Percentiles rank a stretch among this genome's conserved stretches.
Conservation (phyloP, 2,329 filamentous ascomycete genomes). For the Exophiala phaeomuriformis region DNA sequence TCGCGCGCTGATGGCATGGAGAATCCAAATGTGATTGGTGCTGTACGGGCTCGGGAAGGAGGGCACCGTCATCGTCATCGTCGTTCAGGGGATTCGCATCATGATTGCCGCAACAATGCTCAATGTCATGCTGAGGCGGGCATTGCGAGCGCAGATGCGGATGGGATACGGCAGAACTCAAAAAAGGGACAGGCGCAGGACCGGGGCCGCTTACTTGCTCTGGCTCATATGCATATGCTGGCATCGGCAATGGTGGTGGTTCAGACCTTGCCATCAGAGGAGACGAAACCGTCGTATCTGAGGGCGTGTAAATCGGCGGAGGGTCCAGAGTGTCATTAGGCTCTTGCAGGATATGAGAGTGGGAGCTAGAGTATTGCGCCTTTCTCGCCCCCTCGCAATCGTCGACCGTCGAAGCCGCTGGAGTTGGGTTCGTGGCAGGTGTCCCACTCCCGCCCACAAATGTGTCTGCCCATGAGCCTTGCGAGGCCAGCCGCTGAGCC, state of each 20-base stretch:
- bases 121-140: slow-evolving; percentile 7
- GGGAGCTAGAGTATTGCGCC: slow-evolving; percentile 3
- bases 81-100: slow-evolving; percentile 6
- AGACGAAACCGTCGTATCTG: slow-evolving; percentile 12
- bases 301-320: slow-evolving; percentile 22
- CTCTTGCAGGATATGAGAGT: slow-evolving; percentile 7
- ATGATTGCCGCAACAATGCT: background rate
- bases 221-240: background rate
- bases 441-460: slow-evolving; percentile 19
- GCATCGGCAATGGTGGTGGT: background rate
- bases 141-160: background rate
- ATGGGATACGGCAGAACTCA: background rate
- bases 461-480: slow-evolving; percentile 22
- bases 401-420: slow-evolving; percentile 16
- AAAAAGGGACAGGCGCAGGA: slow-evolving; percentile 6
- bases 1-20: background rate
- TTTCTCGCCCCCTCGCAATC: slow-evolving; percentile 8
- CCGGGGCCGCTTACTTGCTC: slow-evolving; percentile 21
- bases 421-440: slow-evolving; percentile 16
- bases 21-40: background rate
- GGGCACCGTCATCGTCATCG: slow-evolving; percentile 7
- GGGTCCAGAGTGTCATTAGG: slow-evolving; percentile 17
- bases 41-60: slow-evolving; percentile 9
- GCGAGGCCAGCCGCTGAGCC: slow-evolving; percentile 21
- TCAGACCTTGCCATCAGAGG: slow-evolving; percentile 11